phyloP scores from a whole-genome alignment of 2,329 filamentous ascomycete species.

The Metarhizium humberi region DNA sequence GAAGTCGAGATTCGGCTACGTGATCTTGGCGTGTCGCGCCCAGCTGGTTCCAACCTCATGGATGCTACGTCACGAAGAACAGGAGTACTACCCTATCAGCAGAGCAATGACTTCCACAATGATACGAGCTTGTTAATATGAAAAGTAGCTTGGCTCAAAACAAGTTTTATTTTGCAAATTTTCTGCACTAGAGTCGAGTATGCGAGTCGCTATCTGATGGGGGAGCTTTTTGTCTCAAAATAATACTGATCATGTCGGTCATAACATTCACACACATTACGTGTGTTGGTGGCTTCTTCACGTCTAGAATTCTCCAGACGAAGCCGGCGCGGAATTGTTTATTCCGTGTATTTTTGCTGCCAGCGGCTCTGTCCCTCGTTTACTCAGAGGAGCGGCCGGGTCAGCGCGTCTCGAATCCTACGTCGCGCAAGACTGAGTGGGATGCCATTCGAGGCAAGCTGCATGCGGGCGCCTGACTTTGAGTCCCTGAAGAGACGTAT shows the following conservation, averaged over 20 bases:
- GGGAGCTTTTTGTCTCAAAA: not conserved
- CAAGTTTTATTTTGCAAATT: not conserved
- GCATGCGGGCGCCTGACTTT: not conserved
- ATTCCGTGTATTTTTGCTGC: not conserved
- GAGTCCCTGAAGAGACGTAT: slow-evolving; percentile 1
- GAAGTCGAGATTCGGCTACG: not conserved
- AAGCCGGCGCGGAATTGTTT: not conserved
- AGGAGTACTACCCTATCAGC: not conserved
- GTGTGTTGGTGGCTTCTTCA: not conserved
- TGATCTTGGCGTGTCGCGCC: not conserved
- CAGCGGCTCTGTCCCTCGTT: no score
- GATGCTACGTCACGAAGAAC: not conserved
- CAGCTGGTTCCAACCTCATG: not conserved
- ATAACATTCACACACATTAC: not conserved
- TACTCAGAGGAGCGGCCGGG: slow-evolving; percentile 5
- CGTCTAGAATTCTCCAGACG: not conserved
- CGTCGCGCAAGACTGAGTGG: slow-evolving; percentile 5
- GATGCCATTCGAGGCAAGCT: not conserved
- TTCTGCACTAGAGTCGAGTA: slow-evolving; percentile 1
- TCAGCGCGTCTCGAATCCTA: slow-evolving; percentile 8
- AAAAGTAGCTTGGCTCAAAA: not conserved
- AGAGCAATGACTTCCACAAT: not conserved
- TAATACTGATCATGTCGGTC: slow-evolving; percentile 2
- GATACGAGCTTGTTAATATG: not conserved
- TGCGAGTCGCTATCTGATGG: slow-evolving; percentile 2